A percentile compares a stretch with the other conserved stretches of the same genome.
phyloP scores from a whole-genome alignment of 352 stramenopile species.

The Globisporangium rhizosaccharum region DNA sequence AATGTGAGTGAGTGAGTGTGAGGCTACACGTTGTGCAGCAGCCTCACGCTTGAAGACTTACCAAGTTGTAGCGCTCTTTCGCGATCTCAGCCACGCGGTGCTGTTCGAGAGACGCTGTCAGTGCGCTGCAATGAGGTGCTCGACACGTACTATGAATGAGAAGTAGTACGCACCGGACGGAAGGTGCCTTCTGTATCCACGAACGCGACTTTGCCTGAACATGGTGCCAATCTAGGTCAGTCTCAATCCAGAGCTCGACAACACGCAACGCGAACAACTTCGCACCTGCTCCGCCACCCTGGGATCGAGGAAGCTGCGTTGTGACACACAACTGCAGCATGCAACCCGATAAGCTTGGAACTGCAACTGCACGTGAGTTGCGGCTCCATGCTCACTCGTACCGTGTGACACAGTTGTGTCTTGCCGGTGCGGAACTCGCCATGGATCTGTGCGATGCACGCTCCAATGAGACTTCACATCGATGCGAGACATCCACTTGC shows the following conservation, averaged over 20 bases:
- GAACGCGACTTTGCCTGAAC: slow-evolving; percentile 74
- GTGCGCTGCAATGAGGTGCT: background rate
- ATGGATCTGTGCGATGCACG: slow-evolving; percentile 51
- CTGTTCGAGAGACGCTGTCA: slow-evolving; percentile 14
- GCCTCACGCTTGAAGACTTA: slow-evolving; percentile 10
- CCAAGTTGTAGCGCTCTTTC: slow-evolving; percentile 73
- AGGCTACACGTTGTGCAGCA: too few species aligned
- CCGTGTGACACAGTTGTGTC: slow-evolving; percentile 92
- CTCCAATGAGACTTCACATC: background rate
- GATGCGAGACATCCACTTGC: slow-evolving; percentile 1
- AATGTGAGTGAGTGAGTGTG: too few species aligned
- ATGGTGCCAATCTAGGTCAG: slow-evolving; percentile 2
- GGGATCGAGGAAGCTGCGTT: slow-evolving; percentile 78
- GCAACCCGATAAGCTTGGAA: background rate
- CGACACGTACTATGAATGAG: background rate
- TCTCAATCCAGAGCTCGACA: background rate
- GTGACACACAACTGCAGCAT: slow-evolving; percentile 57
- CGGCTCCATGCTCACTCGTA: slow-evolving; percentile 10
- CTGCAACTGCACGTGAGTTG: background rate
- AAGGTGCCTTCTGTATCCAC: slow-evolving; percentile 94
- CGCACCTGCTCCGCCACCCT: slow-evolving; percentile 75
- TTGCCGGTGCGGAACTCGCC: slow-evolving; percentile 94
- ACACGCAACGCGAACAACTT: background rate
- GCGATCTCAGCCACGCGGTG: slow-evolving; percentile 81
- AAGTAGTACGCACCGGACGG: slow-evolving; percentile 42